Evolutionary conservation across 2,329 filamentous ascomycete genomes (phyloP), one percentile per base, ranked within the genome.

Genomic region (Lachnellula suecica): DNA sequence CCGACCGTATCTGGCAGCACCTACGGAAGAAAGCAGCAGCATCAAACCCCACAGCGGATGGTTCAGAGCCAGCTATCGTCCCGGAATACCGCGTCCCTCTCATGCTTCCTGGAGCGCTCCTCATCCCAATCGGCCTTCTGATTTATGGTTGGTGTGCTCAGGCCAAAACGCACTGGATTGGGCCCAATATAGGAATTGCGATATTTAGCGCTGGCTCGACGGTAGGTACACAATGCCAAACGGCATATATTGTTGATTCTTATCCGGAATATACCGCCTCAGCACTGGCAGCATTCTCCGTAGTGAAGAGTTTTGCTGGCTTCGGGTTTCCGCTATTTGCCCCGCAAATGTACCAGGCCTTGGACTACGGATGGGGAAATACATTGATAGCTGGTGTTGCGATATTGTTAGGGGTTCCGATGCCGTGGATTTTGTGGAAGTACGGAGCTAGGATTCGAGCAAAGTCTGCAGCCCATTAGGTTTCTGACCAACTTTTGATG

Each of bases 81-180:
- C 83, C 84, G 0, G 84, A 88, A 57, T 83, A 79, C 60, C 79
- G 84, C 11, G 71, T 84, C 0, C 82, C 82, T 0, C 69, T 84
- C 1, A 79, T 83, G 67, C 58, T 81, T 10, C 70, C 79, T 0
- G 79, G 76, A 0, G 75, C 75, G 0, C 40, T 85, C 0, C 54
- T 84, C 1, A 35, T 84, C 0, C 83, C 83, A 0, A 68, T 84
- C 10, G 74, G 77, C 2, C 69, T 83, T 0, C 73, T 82, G 52
- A 72, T 76, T 64, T 83, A 82, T 60, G 80, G 79, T 41, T 83
- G 80, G 80, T 70, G 72, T 1, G 79, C 77, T 0, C 70, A 81
- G 38, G 70, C 72, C 37, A 63, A 72, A 2, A 67, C 71, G 0
- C 75, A 78, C 59, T 83, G 78, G 77, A 77, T 82, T 41, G 70